These are phyloP conservation scores for Macrophomina phaseolina DNA, from an alignment of 2,329 filamentous ascomycete genomes.

Conservation along the genomic window DNA sequence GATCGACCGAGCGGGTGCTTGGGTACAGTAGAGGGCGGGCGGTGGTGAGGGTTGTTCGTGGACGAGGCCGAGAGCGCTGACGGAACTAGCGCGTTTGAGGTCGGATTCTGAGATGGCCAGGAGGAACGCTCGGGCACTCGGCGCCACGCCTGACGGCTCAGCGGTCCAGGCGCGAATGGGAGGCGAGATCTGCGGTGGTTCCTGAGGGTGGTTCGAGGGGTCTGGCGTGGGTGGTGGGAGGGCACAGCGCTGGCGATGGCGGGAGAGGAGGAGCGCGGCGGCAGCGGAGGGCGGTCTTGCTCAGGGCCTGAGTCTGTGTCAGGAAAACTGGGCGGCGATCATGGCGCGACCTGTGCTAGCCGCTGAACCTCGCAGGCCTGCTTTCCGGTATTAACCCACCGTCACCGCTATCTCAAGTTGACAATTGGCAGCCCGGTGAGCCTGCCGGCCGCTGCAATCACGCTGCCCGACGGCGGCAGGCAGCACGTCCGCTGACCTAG, in stretches of 20 bases:
- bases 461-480: neutral
- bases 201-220: neutral
- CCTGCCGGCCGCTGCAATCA: neutral
- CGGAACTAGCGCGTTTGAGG: conserved; percentile 22
- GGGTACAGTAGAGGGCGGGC: conserved; percentile 1
- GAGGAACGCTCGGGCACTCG: conserved; percentile 22
- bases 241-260: conserved; percentile 1
- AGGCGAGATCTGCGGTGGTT: conserved; percentile 3
- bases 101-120: conserved; percentile 24
- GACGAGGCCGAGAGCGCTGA: conserved; percentile 21
- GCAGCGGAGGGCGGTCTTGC: conserved; percentile 20
- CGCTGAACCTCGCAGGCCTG: conserved; percentile 1
- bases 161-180: neutral
- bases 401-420: conserved; percentile 15
- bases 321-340: conserved; percentile 7
- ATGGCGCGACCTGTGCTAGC: conserved; percentile 22
- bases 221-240: neutral
- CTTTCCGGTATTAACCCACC: conserved; percentile 3
- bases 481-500: conserved; percentile 1
- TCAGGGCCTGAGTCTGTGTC: conserved; percentile 20
- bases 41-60: conserved; percentile 17
- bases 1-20: conserved; percentile 17
- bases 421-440: neutral
- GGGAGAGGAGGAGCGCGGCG: conserved; percentile 18
- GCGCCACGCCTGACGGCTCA: conserved; percentile 21